A percentile compares a stretch with the other conserved stretches of the same genome.
phyloP scores from a whole-genome alignment of 148 eudicot genomes.

The Silene uniflora region DNA sequence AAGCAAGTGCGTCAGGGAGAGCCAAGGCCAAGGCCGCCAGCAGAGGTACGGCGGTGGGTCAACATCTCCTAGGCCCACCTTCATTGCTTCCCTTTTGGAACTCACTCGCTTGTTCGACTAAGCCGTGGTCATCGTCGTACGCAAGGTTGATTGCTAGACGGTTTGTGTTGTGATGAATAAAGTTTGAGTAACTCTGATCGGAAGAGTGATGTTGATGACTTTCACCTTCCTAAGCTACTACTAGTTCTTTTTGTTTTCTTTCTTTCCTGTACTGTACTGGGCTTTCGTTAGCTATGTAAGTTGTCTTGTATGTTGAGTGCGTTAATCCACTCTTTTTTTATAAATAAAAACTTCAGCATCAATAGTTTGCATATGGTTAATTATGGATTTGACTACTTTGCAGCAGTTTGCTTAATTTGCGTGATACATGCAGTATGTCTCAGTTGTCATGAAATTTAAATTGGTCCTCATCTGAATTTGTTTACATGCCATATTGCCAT shows the following conservation, averaged over 20 bases:
- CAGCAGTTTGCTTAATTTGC: too few species aligned
- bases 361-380: too few species aligned
- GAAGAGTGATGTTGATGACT: constrained; percentile 14
- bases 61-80: background rate
- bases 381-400: too few species aligned
- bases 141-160: constrained; percentile 8
- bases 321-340: background rate
- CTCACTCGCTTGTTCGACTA: constrained; percentile 16
- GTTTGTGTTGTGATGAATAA: background rate
- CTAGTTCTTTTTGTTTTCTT: background rate
- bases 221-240: constrained; percentile 10
- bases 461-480: too few species aligned
- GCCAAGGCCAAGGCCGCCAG: background rate
- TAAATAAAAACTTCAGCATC: background rate
- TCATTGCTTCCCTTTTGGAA: constrained; percentile 17
- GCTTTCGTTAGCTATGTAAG: background rate
- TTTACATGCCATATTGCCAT: too few species aligned
- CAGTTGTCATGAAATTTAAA: too few species aligned
- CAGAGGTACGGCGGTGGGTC: background rate
- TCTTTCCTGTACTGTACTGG: background rate
- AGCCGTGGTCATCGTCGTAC: background rate
- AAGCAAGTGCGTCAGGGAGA: background rate
- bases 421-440: too few species aligned
- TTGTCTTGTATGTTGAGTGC: background rate
- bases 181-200: background rate